Evolutionary conservation across 805 yeast species (phyloP).

Genomic region (Wickerhamiella hasegawae): DNA sequence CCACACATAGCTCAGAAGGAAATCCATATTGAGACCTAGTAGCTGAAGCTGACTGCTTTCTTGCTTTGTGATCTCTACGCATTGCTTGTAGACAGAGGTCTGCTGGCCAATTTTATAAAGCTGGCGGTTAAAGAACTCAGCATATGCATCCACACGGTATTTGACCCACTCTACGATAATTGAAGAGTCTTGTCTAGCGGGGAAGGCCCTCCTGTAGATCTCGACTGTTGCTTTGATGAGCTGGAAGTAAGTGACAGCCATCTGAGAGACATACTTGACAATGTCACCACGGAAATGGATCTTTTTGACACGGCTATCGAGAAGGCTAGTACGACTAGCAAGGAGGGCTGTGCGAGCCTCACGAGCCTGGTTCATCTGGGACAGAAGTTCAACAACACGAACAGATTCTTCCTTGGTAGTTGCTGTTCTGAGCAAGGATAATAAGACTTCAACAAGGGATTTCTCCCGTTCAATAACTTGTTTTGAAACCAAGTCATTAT

Average conservation of each 20-base stretch:
- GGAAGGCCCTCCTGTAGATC: conserved; percentile 38
- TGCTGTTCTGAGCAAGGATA: conserved; percentile 2
- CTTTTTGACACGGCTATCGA: conserved; percentile 31
- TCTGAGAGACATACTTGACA: conserved; percentile 38
- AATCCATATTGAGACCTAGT: conserved; percentile 62
- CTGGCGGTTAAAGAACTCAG: conserved; percentile 46
- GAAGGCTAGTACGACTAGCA: conserved; percentile 30
- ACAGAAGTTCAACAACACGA: conserved; percentile 22
- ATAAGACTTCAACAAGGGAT: conserved; percentile 5
- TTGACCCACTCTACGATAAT: conserved; percentile 65
- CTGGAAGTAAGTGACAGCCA: conserved; percentile 48
- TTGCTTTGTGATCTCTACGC: conserved; percentile 36
- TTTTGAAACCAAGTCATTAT: conserved; percentile 3
- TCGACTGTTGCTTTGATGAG: conserved; percentile 40
- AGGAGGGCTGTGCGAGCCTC: conserved; percentile 35
- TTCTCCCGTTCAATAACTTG: conserved; percentile 7
- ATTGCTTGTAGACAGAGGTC: conserved; percentile 36
- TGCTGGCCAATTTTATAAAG: conserved; percentile 32
- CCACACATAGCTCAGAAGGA: conserved; percentile 35
- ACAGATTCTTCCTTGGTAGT: conserved; percentile 1
- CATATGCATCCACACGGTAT: conserved; percentile 44
- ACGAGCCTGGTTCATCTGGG: conserved; percentile 28
- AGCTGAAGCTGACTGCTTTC: conserved; percentile 48
- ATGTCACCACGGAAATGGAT: conserved; percentile 42
- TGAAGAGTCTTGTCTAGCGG: conserved; percentile 30